A percentile compares a stretch with the other conserved stretches of the same genome.
Conservation (phyloP, 331 rosid species). For the Telfairia occidentalis region DNA sequence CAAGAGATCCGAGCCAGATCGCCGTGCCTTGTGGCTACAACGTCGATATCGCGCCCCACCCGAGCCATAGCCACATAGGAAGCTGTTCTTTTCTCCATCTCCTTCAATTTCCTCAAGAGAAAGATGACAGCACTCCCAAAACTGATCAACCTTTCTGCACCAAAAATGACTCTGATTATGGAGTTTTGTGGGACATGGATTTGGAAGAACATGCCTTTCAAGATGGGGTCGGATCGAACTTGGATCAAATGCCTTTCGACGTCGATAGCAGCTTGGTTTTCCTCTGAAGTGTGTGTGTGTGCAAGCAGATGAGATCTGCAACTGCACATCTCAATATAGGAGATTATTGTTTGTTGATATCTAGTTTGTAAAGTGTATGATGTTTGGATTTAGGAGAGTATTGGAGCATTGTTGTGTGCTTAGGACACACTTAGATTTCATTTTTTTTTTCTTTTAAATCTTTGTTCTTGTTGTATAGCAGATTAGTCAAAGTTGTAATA, state of each 20-base stretch:
- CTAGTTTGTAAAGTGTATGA: neutral
- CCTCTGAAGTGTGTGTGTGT: slow-evolving; percentile 1
- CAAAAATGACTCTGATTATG: slow-evolving; percentile 10
- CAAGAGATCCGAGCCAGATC: neutral
- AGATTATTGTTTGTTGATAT: slow-evolving; percentile 5
- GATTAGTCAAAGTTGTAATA: neutral
- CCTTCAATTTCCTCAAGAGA: slow-evolving; percentile 11
- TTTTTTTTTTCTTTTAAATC: slow-evolving; percentile 5
- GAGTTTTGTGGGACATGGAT: slow-evolving; percentile 12
- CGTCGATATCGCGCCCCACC: neutral
- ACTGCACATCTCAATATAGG: neutral
- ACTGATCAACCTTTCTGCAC: slow-evolving; percentile 9
- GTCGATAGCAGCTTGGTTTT: slow-evolving; percentile 10
- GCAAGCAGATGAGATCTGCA: neutral
- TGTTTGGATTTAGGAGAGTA: slow-evolving; percentile 6
- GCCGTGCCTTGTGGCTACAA: neutral
- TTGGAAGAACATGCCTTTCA: slow-evolving; percentile 4
- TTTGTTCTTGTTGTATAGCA: slow-evolving; percentile 11
- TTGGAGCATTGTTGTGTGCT: slow-evolving; percentile 6
- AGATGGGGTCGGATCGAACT: neutral
- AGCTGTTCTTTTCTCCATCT: slow-evolving; percentile 13
- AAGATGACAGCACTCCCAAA: neutral
- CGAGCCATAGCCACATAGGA: neutral
- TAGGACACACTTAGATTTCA: neutral
- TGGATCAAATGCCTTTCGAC: slow-evolving; percentile 10